phyloP scores from a whole-genome alignment of 163 green algal genomes.

The Coccomyxa subellipsoidea region DNA sequence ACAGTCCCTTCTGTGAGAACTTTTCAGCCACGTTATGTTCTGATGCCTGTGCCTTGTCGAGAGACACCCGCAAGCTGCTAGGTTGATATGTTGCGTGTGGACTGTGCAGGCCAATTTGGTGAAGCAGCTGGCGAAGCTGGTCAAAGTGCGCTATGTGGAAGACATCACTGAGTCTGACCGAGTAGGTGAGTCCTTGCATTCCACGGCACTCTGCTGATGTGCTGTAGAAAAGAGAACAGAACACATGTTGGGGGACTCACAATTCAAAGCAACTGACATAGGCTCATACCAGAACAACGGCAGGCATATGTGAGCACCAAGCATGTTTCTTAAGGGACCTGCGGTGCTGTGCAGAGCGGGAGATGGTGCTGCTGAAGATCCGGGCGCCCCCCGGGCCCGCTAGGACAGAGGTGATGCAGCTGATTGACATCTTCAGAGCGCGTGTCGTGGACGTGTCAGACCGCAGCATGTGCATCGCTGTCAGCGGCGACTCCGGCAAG shows the following conservation, averaged over 20 bases:
- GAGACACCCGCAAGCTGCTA: not conserved
- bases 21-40: no score
- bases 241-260: no score
- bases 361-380: constrained; percentile 93
- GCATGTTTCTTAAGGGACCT: not conserved
- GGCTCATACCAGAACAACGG: no score
- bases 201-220: not conserved
- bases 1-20: not conserved
- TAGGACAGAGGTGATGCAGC: constrained; percentile 87
- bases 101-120: constrained; percentile 60
- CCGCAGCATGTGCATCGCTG: constrained; percentile 70
- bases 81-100: not conserved
- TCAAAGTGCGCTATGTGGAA: constrained; percentile 96
- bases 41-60: not conserved
- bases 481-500: constrained; percentile 94
- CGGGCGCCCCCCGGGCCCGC: constrained; percentile 50
- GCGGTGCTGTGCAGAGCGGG: constrained; percentile 68
- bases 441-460: constrained; percentile 87
- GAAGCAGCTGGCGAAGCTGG: constrained; percentile 92
- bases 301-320: not conserved
- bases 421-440: constrained; percentile 89
- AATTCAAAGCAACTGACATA: no score
- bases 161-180: constrained; percentile 81
- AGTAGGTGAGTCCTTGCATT: constrained; percentile 56
- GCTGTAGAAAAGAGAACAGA: no score